These are phyloP conservation scores for Exophiala aquamarina DNA, from an alignment of 2,329 filamentous ascomycete genomes.

Conservation along the genomic window DNA sequence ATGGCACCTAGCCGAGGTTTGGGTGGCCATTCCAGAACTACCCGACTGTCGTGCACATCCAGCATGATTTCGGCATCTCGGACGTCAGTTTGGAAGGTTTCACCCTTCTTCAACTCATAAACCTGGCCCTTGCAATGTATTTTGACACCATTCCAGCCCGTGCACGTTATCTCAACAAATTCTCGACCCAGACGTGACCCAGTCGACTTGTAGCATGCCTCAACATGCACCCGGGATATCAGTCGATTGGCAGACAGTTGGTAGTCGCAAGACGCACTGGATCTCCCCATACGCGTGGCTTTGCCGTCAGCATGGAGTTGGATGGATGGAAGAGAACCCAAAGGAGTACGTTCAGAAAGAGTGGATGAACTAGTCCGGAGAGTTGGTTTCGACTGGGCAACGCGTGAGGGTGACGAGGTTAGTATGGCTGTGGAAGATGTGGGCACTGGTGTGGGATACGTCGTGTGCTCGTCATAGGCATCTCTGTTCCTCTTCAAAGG, in stretches of 20 bases:
- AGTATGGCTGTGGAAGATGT: slow-evolving; percentile 92
- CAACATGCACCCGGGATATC: slow-evolving; percentile 90
- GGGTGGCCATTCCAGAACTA: slow-evolving; percentile 83
- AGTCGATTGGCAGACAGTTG: slow-evolving; percentile 89
- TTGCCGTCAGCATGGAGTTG: slow-evolving; percentile 81
- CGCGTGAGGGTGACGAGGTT: slow-evolving; percentile 75
- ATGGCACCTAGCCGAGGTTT: slow-evolving; percentile 36
- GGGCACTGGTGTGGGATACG: slow-evolving; percentile 90
- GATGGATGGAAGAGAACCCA: slow-evolving; percentile 79
- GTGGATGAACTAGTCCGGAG: slow-evolving; percentile 63
- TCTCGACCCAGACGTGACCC: slow-evolving; percentile 67
- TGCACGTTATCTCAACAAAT: slow-evolving; percentile 83
- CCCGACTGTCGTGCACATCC: slow-evolving; percentile 88
- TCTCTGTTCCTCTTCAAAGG: slow-evolving; percentile 49
- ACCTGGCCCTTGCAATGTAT: slow-evolving; percentile 86
- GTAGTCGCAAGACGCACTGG: slow-evolving; percentile 92
- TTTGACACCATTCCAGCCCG: slow-evolving; percentile 94
- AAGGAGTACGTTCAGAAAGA: slow-evolving; percentile 76
- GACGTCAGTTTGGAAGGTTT: slow-evolving; percentile 86
- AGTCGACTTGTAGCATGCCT: slow-evolving; percentile 77
- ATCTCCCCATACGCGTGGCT: slow-evolving; percentile 81
- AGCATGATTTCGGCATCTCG: slow-evolving; percentile 89
- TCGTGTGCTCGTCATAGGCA: slow-evolving; percentile 46
- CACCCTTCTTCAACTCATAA: slow-evolving; percentile 82
- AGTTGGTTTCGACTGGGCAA: slow-evolving; percentile 49